A percentile compares a stretch with the other conserved stretches of the same genome.
These are phyloP conservation scores for Neofusicoccum parvum DNA, from an alignment of 2,329 filamentous ascomycete species.

Conservation along the genomic window DNA sequence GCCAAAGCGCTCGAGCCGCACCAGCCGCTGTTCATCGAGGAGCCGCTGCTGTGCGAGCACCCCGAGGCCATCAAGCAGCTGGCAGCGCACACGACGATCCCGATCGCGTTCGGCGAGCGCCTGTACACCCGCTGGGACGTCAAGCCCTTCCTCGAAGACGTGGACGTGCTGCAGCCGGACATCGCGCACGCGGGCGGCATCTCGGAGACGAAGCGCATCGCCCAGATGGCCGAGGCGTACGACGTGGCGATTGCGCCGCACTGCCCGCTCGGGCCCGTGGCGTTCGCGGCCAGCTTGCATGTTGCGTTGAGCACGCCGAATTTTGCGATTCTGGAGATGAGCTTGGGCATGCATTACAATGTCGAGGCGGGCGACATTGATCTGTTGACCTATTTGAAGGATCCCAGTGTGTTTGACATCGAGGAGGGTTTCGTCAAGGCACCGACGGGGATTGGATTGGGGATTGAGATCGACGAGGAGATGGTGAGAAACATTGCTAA, in stretches of 20 bases:
- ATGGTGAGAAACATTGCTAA: constrained; percentile 62
- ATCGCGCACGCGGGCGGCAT: constrained; percentile 73
- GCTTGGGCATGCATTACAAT: constrained; percentile 78
- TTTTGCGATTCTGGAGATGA: constrained; percentile 78
- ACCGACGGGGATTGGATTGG: constrained; percentile 62
- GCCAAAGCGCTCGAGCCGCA: constrained; percentile 67
- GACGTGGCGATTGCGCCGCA: constrained; percentile 74
- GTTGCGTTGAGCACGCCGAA: constrained; percentile 62
- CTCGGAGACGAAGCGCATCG: constrained; percentile 69
- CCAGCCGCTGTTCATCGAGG: constrained; percentile 73
- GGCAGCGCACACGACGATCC: constrained; percentile 58
- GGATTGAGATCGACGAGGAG: constrained; percentile 71
- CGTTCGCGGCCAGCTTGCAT: constrained; percentile 70
- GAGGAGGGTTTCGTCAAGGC: constrained; percentile 65
- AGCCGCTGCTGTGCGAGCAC: constrained; percentile 71
- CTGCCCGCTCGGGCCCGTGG: constrained; percentile 72
- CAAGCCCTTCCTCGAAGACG: constrained; percentile 68
- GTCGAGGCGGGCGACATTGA: constrained; percentile 36
- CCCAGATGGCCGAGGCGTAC: constrained; percentile 71
- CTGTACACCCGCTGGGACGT: constrained; percentile 74
- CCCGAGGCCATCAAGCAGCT: constrained; percentile 65
- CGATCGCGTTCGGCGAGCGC: constrained; percentile 73
- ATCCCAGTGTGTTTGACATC: constrained; percentile 67
- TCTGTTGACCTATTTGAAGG: constrained; percentile 63
- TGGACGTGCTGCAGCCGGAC: constrained; percentile 75